Base-by-base conservation (phyloP, 1,139 yeast species). In the Pichia sp. region DNA sequence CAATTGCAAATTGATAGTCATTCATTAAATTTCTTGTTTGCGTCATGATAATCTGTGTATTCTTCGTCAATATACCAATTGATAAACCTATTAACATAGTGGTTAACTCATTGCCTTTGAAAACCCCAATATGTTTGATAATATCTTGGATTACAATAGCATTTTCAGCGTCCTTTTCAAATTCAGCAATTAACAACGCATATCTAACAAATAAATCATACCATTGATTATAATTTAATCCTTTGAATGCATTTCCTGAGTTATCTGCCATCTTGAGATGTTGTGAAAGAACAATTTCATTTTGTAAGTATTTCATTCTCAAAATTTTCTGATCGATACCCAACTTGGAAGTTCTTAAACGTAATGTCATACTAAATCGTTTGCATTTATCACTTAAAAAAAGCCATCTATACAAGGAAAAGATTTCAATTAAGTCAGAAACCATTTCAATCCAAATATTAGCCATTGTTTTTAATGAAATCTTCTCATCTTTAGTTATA, bases 401-500 rank as follows among this genome's bases (percentile, higher is more conserved):
- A 56, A 92, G 86, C 57, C 79, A 79, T 49, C 82, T 76, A 9
- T 87, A 89, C 48, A 82, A 78, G 29, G 85, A 77, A 61, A 92
- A 90, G 55, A 86, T 79, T 59, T 87, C 95, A 42, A 90, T 79
- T 48, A 94, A 71, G 54, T 85, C 95, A 3, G 86, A 77, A 0
- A 95, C 96, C 13, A 83, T 71, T 54, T 88, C 88, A 56, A 86
- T 74, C 97, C 97, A 92, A 13, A 88, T 79, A 15, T 76, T 71
- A 0, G 81, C 77, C 7, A 94, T 88, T 12, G 81, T 78, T 11
- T 66, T 63, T 3, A 48, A 27, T 8, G 45, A 48, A 1, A 22
- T 23, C 2, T 12, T 22, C 30, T 51, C 48, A 6, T 49, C 15
- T n/a, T 35, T 40, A 16, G 42, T 39, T 6, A 36, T 25, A 48